A percentile compares a stretch with the other conserved stretches of the same genome.
phyloP scores from a whole-genome alignment of 257 asterid genomes.

The Plectranthus barbatus region DNA sequence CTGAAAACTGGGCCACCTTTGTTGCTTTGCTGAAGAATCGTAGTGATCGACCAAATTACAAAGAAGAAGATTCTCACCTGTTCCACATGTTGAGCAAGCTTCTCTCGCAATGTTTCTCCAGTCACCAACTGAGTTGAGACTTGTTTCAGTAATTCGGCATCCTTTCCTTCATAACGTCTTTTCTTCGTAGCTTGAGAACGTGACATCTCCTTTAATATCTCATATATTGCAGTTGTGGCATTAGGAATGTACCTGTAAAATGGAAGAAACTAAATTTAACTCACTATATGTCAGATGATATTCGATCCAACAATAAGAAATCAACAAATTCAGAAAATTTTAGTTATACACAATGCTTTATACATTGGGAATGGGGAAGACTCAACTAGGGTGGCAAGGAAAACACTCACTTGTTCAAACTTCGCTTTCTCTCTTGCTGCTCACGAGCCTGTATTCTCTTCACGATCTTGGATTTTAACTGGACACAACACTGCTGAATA shows the following conservation, averaged over 20 bases:
- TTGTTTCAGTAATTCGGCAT: constrained; percentile 61
- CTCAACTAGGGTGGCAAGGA: background rate
- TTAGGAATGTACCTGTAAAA: constrained; percentile 68
- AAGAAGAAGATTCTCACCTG: constrained; percentile 37
- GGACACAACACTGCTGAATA: constrained; percentile 74
- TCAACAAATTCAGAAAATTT: background rate
- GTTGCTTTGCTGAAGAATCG: background rate
- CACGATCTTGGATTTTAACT: constrained; percentile 74
- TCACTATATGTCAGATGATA: constrained; percentile 8
- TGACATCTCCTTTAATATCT: constrained; percentile 57
- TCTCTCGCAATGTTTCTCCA: constrained; percentile 53
- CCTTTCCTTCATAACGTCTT: constrained; percentile 44
- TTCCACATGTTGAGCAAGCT: constrained; percentile 80
- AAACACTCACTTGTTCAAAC: constrained; percentile 59
- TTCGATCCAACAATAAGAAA: background rate
- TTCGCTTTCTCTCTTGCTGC: constrained; percentile 92
- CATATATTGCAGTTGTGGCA: constrained; percentile 67
- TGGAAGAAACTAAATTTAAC: constrained; percentile 10
- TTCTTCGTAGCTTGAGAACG: constrained; percentile 44
- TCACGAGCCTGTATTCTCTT: constrained; percentile 92
- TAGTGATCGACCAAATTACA: background rate
- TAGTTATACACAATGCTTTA: background rate
- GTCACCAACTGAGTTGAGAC: constrained; percentile 45
- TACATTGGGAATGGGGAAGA: background rate
- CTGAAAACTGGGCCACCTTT: background rate